phyloP scores from a whole-genome alignment of 2,329 filamentous ascomycete species.

The Nothopassalora personata region DNA sequence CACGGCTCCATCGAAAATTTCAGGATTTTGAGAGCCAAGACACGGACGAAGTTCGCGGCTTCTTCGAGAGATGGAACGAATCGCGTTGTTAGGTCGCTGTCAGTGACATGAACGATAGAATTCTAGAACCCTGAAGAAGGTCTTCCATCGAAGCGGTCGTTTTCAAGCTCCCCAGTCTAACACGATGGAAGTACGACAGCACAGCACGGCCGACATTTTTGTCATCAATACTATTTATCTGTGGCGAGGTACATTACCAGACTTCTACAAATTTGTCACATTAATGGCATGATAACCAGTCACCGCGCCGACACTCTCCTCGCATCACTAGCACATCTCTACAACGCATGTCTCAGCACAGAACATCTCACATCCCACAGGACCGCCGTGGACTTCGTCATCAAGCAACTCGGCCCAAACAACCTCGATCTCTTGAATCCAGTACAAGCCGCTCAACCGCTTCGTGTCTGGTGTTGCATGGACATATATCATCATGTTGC shows the following conservation, averaged over 20 bases:
- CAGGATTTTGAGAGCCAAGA: too few relatives aligned
- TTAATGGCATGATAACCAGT: neutral
- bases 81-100: too few relatives aligned
- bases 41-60: too few relatives aligned
- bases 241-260: neutral
- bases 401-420: neutral
- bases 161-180: neutral
- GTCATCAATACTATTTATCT: neutral
- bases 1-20: neutral
- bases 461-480: neutral
- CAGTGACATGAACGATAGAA: too few relatives aligned
- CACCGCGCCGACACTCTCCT: neutral
- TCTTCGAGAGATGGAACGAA: too few relatives aligned
- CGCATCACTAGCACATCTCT: too few relatives aligned
- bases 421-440: neutral
- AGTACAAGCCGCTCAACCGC: too few relatives aligned
- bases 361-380: neutral
- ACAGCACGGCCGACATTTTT: neutral
- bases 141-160: neutral
- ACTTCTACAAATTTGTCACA: neutral
- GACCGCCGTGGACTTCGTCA: neutral
- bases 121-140: too few relatives aligned
- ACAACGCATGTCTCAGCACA: neutral
- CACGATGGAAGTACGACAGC: neutral
- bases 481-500: neutral